Conservation (phyloP, 2,329 filamentous ascomycete genomes). For the Arthroderma sp. region DNA sequence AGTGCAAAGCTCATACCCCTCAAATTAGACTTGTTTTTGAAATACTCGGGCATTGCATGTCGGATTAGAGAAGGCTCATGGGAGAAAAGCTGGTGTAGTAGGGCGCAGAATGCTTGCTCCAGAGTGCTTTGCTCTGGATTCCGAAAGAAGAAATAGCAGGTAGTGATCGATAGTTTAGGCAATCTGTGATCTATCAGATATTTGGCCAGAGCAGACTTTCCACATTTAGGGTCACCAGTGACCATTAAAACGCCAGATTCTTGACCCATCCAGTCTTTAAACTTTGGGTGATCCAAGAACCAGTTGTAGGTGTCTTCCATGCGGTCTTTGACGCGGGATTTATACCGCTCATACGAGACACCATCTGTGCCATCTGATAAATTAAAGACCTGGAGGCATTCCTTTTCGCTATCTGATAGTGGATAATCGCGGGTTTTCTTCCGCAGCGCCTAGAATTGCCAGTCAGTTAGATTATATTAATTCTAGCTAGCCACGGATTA, state of each 20-base stretch:
- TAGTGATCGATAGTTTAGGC: not conserved
- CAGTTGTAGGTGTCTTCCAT: conserved; percentile 17
- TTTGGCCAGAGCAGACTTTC: conserved; percentile 35
- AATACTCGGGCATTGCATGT: conserved; percentile 16
- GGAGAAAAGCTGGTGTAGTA: not conserved
- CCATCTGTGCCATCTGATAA: no score
- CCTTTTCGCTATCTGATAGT: no score
- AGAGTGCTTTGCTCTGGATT: not conserved
- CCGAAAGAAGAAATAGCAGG: not conserved
- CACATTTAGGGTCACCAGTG: conserved; percentile 36
- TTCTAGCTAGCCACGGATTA: no score
- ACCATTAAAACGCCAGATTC: conserved; percentile 24
- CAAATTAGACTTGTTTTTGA: conserved; percentile 12
- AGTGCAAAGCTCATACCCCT: conserved; percentile 19
- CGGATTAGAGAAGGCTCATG: conserved; percentile 15
- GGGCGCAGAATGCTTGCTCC: not conserved
- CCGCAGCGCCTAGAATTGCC: no score
- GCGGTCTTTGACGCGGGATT: conserved; percentile 13
- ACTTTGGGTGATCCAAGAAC: conserved; percentile 13
- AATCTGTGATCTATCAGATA: conserved; percentile 27
- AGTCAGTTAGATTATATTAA: no score
- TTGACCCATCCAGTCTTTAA: conserved; percentile 15
- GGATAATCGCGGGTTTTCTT: no score
- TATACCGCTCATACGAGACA: conserved; percentile 15
- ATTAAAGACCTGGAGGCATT: no score